These are phyloP conservation scores for Miamiensis avidus DNA, from an alignment of 169 alveolate genomes.

Conservation along the genomic window DNA sequence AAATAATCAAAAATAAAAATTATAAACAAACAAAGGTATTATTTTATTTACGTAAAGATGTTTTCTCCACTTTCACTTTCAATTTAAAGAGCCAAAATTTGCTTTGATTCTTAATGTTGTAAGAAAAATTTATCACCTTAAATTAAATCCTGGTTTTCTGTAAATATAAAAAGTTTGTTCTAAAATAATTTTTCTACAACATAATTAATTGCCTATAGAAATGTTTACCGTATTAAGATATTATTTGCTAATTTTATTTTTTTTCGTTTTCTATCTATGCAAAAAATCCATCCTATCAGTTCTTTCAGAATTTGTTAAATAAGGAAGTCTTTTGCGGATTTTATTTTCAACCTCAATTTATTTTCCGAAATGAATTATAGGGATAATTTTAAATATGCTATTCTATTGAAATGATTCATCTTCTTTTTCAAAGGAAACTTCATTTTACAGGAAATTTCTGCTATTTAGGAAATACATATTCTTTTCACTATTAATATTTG, in stretches of 20 bases:
- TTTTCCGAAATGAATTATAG: not conserved
- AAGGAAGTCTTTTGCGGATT: not conserved
- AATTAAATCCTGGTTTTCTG: not conserved
- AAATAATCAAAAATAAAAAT: too few relatives aligned
- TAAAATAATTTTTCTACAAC: too few relatives aligned
- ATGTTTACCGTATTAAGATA: not conserved
- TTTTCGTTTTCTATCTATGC: not conserved
- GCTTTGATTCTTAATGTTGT: not conserved
- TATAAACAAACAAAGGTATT: too few relatives aligned
- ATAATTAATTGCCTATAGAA: too few relatives aligned
- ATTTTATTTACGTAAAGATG: not conserved
- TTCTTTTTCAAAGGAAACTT: not conserved
- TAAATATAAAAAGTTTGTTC: too few relatives aligned
- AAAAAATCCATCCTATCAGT: not conserved
- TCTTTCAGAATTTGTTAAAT: not conserved
- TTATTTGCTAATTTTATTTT: too few relatives aligned
- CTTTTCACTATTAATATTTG: not conserved
- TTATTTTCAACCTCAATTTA: not conserved
- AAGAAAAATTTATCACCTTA: not conserved
- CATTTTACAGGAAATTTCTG: too few relatives aligned
- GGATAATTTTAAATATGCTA: not conserved
- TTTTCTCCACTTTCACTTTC: not conserved
- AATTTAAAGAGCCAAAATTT: not conserved
- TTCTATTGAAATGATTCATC: not conserved
- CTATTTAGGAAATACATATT: not conserved